Base-by-base conservation (phyloP, 345 rosid genomes). In the Barbarea vulgaris region DNA sequence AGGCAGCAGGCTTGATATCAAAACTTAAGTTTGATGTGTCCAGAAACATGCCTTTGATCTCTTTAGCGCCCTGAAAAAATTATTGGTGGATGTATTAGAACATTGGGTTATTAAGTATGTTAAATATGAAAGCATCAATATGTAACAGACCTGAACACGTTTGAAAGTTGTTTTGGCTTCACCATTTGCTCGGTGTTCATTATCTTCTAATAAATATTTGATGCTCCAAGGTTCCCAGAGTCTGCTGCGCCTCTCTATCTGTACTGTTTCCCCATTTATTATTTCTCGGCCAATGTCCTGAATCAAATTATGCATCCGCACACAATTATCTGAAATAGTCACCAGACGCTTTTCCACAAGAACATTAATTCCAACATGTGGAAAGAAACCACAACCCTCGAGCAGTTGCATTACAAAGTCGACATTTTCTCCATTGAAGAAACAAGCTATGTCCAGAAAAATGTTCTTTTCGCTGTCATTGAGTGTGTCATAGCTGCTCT, bases 261-360 rank as follows among this genome's bases (percentile, higher is more conserved):
- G 46, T 17, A 1, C 12, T 4, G n/a, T 34, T 41, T 53, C 72
- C 59, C 46, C 25, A 8, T 30, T 17, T 0, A 52, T 71, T 25
- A 70, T 51, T 48, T 75, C 34, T 2, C 60, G 41, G 1, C 77
- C 74, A 22, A 80, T 6, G 0, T 33, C 80, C 46, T 42, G 77
- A 8, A 51, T 27, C 24, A 80, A 27, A 13, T 64, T 56, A 48
- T 76, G 78, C 67, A 62, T 72, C 3, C 12, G 0, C 0, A 76
- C 11, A 17, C 2, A 11, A 5, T 67, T 37, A 9, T 50, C 5
- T 8, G 30, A 50, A 14, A 83, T 37, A 13, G 3, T 25, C 19
- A 74, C 14, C 0, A 77, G 44, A 51, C 74, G 65, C 11, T 74
- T 80, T 6, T 77, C 61, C 0, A 70, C 39, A 31, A 83, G 85